phyloP scores from a whole-genome alignment of 352 stramenopile genomes.

The Globisporangium takayamanum region DNA sequence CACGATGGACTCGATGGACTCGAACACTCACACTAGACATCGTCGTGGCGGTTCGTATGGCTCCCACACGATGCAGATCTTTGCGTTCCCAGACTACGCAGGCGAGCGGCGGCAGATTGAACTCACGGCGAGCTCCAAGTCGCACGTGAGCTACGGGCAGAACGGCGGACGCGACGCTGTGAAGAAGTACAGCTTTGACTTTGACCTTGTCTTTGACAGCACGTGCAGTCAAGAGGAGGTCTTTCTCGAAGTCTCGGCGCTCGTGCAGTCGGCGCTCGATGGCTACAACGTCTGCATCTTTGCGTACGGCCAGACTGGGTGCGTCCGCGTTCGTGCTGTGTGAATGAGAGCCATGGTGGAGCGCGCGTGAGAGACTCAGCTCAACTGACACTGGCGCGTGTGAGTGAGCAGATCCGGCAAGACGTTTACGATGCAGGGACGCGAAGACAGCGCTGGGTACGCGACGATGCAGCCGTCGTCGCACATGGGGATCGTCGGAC shows the following conservation, averaged over 20 bases:
- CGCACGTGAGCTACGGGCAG: slow-evolving; percentile 72
- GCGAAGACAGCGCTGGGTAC: slow-evolving; percentile 27
- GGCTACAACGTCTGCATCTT: slow-evolving; percentile 96
- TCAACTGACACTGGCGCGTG: no score
- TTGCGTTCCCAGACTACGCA: slow-evolving; percentile 64
- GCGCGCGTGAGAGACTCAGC: no score
- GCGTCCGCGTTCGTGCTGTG: slow-evolving; percentile 1
- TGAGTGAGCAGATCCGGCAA: slow-evolving; percentile 56
- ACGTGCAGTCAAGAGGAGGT: slow-evolving; percentile 92
- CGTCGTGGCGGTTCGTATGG: background rate
- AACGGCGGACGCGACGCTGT: slow-evolving; percentile 37
- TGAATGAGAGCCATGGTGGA: background rate
- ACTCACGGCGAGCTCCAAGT: slow-evolving; percentile 48
- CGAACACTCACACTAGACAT: background rate
- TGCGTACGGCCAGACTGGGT: slow-evolving; percentile 87
- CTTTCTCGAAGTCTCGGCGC: slow-evolving; percentile 93
- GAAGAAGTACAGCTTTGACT: slow-evolving; percentile 93
- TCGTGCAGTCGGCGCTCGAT: slow-evolving; percentile 94
- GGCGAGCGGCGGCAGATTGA: slow-evolving; percentile 68
- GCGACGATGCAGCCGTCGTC: slow-evolving; percentile 34
- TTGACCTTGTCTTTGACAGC: slow-evolving; percentile 96
- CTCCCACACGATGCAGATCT: slow-evolving; percentile 32
- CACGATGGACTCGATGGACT: background rate
- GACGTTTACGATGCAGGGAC: slow-evolving; percentile 86
- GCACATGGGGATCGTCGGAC: slow-evolving; percentile 77